Evolutionary conservation across 768 basidiomycete genomes (phyloP).

Genomic region (Pisolithus microcarpus): DNA sequence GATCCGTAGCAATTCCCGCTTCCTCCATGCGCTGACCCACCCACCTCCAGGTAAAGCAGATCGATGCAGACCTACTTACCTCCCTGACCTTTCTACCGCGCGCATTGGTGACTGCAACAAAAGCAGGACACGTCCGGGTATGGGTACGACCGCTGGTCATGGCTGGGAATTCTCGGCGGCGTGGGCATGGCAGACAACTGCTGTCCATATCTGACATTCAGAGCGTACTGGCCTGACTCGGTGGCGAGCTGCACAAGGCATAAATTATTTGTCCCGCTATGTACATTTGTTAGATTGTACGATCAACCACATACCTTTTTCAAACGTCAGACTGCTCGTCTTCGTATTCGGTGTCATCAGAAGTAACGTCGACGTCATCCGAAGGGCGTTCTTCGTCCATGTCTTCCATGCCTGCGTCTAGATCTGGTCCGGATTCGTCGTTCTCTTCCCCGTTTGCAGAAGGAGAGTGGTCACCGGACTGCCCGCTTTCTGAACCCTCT

Average conservation of each 20-base stretch:
- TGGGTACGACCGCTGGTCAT: slow-evolving; percentile 74
- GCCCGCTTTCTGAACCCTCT: slow-evolving; percentile 26
- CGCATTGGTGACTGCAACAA: slow-evolving; percentile 71
- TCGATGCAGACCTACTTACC: slow-evolving; percentile 75
- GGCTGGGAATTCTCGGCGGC: slow-evolving; percentile 17
- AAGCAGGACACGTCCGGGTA: slow-evolving; percentile 69
- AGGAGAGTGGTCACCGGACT: slow-evolving; percentile 23
- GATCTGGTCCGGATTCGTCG: slow-evolving; percentile 33
- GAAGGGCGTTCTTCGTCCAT: slow-evolving; percentile 38
- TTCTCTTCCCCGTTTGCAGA: slow-evolving; percentile 32
- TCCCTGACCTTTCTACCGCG: slow-evolving; percentile 72
- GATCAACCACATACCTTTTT: neutral
- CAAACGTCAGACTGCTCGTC: slow-evolving; percentile 32
- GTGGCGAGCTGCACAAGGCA: neutral
- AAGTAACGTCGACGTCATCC: slow-evolving; percentile 36
- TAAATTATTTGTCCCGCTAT: slow-evolving; percentile 12
- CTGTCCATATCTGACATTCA: slow-evolving; percentile 26
- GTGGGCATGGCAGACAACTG: slow-evolving; percentile 24
- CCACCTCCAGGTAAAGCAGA: slow-evolving; percentile 57
- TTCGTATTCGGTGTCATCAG: slow-evolving; percentile 41
- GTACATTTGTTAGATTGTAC: slow-evolving; percentile 6
- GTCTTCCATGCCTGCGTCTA: slow-evolving; percentile 35
- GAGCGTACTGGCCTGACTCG: slow-evolving; percentile 15
- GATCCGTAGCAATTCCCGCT: neutral
- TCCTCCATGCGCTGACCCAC: neutral